These are phyloP conservation scores for Penicillium soppii DNA, from an alignment of 495 filamentous ascomycete species.

Conservation along the genomic window DNA sequence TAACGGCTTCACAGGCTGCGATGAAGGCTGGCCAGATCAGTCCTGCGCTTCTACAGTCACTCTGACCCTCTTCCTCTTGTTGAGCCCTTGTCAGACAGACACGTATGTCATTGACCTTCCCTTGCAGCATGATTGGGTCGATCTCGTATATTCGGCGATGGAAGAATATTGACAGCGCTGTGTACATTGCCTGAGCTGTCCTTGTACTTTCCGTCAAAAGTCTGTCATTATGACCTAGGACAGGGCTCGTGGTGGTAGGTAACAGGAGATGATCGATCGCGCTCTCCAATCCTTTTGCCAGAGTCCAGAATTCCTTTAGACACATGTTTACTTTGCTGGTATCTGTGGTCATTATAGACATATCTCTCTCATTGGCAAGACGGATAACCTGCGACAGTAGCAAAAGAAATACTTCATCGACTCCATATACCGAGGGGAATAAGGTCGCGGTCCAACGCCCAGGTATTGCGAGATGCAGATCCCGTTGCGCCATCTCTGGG, in stretches of 20 bases:
- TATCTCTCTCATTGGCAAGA: slow-evolving; percentile 23
- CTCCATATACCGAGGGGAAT: slow-evolving; percentile 21
- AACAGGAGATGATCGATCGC: slow-evolving; percentile 11
- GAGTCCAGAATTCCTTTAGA: slow-evolving; percentile 17
- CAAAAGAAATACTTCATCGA: slow-evolving; percentile 24
- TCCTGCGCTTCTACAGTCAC: slow-evolving; percentile 10
- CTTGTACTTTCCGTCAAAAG: background rate
- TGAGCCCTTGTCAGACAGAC: slow-evolving; percentile 4
- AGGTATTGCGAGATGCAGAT: slow-evolving; percentile 24
- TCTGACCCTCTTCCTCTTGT: background rate
- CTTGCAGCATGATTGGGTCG: slow-evolving; percentile 16
- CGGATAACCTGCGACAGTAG: slow-evolving; percentile 24
- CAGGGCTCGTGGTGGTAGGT: background rate
- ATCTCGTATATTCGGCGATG: slow-evolving; percentile 22
- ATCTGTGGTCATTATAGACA: slow-evolving; percentile 5
- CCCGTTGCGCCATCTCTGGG: slow-evolving; percentile 15
- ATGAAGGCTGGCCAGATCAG: slow-evolving; percentile 27
- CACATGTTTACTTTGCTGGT: background rate
- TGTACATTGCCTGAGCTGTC: slow-evolving; percentile 19
- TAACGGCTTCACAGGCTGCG: slow-evolving; percentile 20
- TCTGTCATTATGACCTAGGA: background rate
- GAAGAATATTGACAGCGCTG: slow-evolving; percentile 19
- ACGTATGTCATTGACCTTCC: slow-evolving; percentile 11
- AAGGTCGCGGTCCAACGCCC: slow-evolving; percentile 20
- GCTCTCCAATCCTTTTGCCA: slow-evolving; percentile 21